phyloP scores from a whole-genome alignment of 2,329 filamentous ascomycete species.

The Neofusicoccum sp. region DNA sequence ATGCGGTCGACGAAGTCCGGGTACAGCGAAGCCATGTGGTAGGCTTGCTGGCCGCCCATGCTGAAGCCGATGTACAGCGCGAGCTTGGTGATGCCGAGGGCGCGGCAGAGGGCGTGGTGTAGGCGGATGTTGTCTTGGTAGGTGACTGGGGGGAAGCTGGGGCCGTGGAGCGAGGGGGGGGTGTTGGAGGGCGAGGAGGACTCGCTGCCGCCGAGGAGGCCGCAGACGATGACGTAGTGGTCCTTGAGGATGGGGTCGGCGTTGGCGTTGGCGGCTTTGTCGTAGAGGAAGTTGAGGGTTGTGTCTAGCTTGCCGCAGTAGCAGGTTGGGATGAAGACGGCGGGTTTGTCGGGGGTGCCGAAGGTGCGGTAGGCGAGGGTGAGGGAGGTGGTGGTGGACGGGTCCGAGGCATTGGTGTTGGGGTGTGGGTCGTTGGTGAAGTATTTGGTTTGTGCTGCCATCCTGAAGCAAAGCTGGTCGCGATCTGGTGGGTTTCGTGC shows the following conservation, averaged over 20 bases:
- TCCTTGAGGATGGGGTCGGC: constrained; percentile 19
- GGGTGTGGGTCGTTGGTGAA: constrained; percentile 30
- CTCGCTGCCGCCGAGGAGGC: constrained; percentile 57
- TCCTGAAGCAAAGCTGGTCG: not conserved
- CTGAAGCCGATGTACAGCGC: constrained; percentile 58
- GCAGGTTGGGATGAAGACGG: constrained; percentile 55
- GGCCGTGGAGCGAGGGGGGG: constrained; percentile 9
- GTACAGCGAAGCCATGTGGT: constrained; percentile 55
- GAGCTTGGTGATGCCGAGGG: constrained; percentile 47
- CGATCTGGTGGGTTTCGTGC: not conserved
- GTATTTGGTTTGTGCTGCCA: constrained; percentile 28
- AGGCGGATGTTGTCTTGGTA: constrained; percentile 57
- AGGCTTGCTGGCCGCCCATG: constrained; percentile 60
- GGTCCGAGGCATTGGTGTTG: constrained; percentile 28
- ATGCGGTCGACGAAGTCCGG: constrained; percentile 48
- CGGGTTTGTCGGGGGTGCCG: constrained; percentile 37
- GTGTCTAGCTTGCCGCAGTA: constrained; percentile 55
- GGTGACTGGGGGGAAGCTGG: constrained; percentile 48
- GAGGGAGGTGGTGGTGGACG: constrained; percentile 28
- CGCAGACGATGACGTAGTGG: constrained; percentile 56
- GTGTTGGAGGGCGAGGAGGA: constrained; percentile 57
- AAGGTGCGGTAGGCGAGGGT: constrained; percentile 47
- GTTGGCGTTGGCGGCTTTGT: constrained; percentile 45
- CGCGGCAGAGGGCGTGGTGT: constrained; percentile 49
- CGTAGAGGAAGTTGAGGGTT: constrained; percentile 49